These are phyloP conservation scores for Phytophthora lateralis DNA, from an alignment of 352 stramenopile genomes.

Conservation along the genomic window DNA sequence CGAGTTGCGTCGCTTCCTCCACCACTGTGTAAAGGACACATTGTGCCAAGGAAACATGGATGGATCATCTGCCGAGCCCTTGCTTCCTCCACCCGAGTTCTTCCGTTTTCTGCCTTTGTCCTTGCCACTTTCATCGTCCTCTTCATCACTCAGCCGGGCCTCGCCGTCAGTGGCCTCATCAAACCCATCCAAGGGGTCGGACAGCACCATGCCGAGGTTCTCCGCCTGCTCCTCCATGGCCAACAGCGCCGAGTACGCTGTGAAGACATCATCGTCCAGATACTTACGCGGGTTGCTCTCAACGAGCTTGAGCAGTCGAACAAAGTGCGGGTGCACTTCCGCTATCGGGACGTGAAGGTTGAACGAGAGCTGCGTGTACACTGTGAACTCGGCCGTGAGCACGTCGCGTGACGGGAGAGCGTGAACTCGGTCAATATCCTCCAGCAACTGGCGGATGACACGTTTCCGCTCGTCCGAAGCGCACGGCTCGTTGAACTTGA, in stretches of 20 bases:
- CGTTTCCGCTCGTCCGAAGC: constrained; percentile 66
- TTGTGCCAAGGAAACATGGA: constrained; percentile 75
- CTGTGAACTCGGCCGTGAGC: constrained; percentile 88
- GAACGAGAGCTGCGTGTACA: constrained; percentile 91
- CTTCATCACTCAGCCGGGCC: constrained; percentile 72
- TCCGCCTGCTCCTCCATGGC: constrained; percentile 69
- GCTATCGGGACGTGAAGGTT: constrained; percentile 80
- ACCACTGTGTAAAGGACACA: constrained; percentile 84
- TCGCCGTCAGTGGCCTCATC: constrained; percentile 76
- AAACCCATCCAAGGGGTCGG: constrained; percentile 37
- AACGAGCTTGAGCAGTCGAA: constrained; percentile 82
- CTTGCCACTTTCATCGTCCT: constrained; percentile 40
- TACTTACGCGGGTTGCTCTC: constrained; percentile 91
- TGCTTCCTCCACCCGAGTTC: constrained; percentile 29
- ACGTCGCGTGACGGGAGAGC: constrained; percentile 84
- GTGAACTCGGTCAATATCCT: constrained; percentile 81
- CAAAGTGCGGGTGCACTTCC: constrained; percentile 89
- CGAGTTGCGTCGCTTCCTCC: constrained; percentile 52
- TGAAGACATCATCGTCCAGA: constrained; percentile 86
- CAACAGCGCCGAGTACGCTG: constrained; percentile 73
- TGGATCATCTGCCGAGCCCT: constrained; percentile 31
- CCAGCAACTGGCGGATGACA: constrained; percentile 70
- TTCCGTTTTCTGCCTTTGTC: constrained; percentile 40
- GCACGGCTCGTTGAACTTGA: constrained; percentile 92
- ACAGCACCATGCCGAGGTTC: constrained; percentile 33